Percentiles rank a stretch among this genome's conserved stretches.
phyloP scores from a whole-genome alignment of 2,329 filamentous ascomycete species.

The Nannizzia gypsea region DNA sequence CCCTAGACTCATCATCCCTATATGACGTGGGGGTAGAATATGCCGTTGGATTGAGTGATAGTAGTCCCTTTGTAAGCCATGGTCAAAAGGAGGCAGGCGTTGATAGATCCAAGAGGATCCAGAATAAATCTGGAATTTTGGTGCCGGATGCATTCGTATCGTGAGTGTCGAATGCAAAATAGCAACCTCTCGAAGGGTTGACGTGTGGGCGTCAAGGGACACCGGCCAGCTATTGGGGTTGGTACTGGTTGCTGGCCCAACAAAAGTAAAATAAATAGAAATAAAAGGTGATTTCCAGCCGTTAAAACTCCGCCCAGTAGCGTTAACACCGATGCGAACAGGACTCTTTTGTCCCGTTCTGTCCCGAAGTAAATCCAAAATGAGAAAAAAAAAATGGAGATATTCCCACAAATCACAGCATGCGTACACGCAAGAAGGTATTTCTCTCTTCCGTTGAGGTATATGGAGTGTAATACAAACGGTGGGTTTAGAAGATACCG shows the following conservation, averaged over 20 bases:
- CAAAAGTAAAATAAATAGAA: not conserved
- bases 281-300: not conserved
- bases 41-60: not conserved
- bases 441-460: not conserved
- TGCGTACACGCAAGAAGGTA: not conserved
- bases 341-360: not conserved
- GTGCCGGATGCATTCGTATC: not conserved
- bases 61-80: not conserved
- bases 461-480: not conserved
- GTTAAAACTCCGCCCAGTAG: conserved; percentile 1
- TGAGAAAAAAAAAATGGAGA: not conserved
- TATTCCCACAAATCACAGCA: not conserved
- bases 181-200: not conserved
- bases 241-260: not conserved
- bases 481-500: conserved; percentile 59
- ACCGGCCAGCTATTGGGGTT: not conserved
- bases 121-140: not conserved
- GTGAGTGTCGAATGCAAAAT: not conserved
- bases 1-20: not conserved
- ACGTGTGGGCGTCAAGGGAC: not conserved
- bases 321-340: not conserved
- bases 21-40: not conserved
- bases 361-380: conserved; percentile 1
- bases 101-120: not conserved
- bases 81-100: not conserved